Conservation (phyloP, 179 eudicot species). For the Beta corolliflora region DNA sequence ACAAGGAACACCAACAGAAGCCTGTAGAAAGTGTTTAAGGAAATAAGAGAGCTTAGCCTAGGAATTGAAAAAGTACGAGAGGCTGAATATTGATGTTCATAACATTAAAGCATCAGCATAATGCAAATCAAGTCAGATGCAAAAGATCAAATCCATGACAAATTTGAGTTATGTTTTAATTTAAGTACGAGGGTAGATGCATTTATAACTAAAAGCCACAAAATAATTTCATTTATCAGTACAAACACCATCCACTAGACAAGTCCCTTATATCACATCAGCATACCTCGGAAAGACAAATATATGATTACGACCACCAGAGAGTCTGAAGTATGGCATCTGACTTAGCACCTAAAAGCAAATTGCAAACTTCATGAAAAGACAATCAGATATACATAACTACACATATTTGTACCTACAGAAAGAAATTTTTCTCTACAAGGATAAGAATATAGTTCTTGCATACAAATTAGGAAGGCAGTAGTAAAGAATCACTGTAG, state of each 20-base stretch:
- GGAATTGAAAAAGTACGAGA: not conserved
- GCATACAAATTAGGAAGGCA: not conserved
- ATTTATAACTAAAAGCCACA: not conserved
- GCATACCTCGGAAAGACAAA: conserved; percentile 92
- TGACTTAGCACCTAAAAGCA: conserved; percentile 86
- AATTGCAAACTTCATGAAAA: conserved; percentile 31
- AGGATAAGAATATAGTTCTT: not conserved
- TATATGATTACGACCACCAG: conserved; percentile 91
- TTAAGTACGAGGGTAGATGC: not conserved
- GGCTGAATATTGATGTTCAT: not conserved
- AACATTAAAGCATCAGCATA: not conserved
- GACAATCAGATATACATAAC: conserved; percentile 8
- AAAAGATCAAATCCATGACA: not conserved
- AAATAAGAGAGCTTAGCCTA: not conserved
- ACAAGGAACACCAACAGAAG: not conserved
- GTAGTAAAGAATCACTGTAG: not conserved
- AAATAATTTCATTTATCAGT: not conserved
- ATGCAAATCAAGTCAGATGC: not conserved
- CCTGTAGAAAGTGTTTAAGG: not conserved
- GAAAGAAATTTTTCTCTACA: conserved; percentile 2
- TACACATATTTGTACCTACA: conserved; percentile 11
- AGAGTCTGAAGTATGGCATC: conserved; percentile 93
- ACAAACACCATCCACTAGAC: not conserved
- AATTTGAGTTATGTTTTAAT: too few relatives aligned
- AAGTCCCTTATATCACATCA: not conserved